Conservation (phyloP, 768 basidiomycete genomes). For the Trametes cinnabarina region DNA sequence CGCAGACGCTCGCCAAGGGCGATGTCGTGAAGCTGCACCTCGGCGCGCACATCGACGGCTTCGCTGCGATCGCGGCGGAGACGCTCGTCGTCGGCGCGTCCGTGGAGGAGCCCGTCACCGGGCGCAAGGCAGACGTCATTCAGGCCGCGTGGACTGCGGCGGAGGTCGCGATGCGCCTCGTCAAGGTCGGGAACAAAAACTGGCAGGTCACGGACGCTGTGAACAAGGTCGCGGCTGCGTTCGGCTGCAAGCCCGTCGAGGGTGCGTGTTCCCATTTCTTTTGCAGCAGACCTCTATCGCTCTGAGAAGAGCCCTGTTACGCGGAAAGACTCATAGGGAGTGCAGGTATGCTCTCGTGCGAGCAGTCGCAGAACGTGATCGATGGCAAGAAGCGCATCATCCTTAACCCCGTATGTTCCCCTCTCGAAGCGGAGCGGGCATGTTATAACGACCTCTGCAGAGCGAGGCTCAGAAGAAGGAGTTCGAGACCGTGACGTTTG, state of each 20-base stretch:
- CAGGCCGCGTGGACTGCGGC: conserved; percentile 93
- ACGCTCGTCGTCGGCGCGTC: conserved; percentile 87
- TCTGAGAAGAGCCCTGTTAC: too few species aligned
- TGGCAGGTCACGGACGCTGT: conserved; percentile 92
- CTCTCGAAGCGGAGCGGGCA: background rate
- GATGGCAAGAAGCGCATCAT: conserved; percentile 97
- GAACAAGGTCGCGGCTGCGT: conserved; percentile 62
- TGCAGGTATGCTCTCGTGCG: conserved; percentile 90
- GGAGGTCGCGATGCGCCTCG: conserved; percentile 85
- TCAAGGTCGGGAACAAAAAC: conserved; percentile 93
- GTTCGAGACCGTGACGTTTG: conserved; percentile 81
- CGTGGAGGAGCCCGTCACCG: conserved; percentile 71
- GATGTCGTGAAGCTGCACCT: conserved; percentile 97
- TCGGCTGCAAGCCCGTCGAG: conserved; percentile 92
- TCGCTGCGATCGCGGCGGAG: conserved; percentile 90
- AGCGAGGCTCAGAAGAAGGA: conserved; percentile 81
- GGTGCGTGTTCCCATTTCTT: conserved; percentile 53
- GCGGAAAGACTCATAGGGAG: background rate
- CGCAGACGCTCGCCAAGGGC: conserved; percentile 68
- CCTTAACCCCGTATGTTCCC: conserved; percentile 59
- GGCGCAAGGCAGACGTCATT: conserved; percentile 85
- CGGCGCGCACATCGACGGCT: conserved; percentile 97
- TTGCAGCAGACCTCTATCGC: too few species aligned
- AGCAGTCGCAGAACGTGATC: conserved; percentile 90
- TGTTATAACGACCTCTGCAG: background rate